Base-by-base conservation (phyloP, 2,329 filamentous ascomycete species). In the Colletotrichum lentis region DNA sequence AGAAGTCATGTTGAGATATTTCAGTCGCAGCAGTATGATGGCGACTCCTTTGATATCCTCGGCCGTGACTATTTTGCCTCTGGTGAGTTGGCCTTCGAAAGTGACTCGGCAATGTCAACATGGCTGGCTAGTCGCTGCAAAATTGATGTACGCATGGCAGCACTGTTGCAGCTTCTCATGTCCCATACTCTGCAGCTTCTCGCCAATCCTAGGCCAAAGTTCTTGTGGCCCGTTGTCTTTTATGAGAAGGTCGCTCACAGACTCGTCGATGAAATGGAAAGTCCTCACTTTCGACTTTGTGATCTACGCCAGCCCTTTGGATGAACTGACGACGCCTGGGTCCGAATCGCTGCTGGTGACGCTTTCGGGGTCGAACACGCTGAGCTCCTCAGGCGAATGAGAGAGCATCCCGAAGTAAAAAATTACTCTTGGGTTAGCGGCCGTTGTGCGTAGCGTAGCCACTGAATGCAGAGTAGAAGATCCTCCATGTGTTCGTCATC, bases 211-310 rank as follows among this genome's bases (percentile, higher is more conserved):
- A 4, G 79, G 73, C 74, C 75, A 78, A 0, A 81, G 20, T 0
- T 74, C 60, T 0, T 55, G 10, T 0, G 81, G 67, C 0, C 80
- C 79, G 0, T 72, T 66, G 1, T 79, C 77, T 8, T 77, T 77
- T 3, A 83, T 24, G 0, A 86, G 74, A 53, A 82, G 85, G 11
- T 85, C 83, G 0, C 78, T 73, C 0, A 86, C 82, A 0, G 84
- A 84, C 69, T 85, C 82, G 46, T 86, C 84, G 5, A 86, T 85
- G 72, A 86, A 84, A 63, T 84, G 83, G 1, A 84, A 77, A 0
- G 71, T 77, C 2, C 56, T 67, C 0, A 22, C 22, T 11, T 73
- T 67, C 0, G 72, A 69, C 37, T 73, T 76, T 0, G 77, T 80
- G 1, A 77, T 63, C 65, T 84, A 81, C 0, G 78, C 79, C 18